Base-by-base conservation (phyloP, 2,329 filamentous ascomycete species). In the Fusarium anguioides region DNA sequence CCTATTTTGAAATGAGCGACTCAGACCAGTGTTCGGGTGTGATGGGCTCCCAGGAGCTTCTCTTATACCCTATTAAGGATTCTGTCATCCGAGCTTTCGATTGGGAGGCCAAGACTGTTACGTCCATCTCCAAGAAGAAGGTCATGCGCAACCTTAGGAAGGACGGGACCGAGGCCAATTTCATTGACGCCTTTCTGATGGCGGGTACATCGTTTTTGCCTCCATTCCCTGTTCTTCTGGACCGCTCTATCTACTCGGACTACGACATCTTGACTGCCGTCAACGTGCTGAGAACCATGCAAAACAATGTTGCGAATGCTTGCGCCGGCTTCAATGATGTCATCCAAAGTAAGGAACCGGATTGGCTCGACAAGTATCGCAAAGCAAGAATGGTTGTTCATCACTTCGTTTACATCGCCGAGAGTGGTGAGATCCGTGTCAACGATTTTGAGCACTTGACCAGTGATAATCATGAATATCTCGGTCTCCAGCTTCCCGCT, bases 401-500 rank as follows among this genome's bases (percentile, higher is more conserved):
- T 73, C 95, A 98, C 77, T 94, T 95, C 77, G 90, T 96, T 37
- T 89, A 94, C 73, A 89, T 97, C 68, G 87, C 89, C 31, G 85
- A 88, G 53, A 87, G 87, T n/a, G 96, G 96, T 37, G 89, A 91
- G 72, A 86, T 97, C 47, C 86, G 87, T 60, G 91, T 94, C 17
- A 84, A 93, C 72, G 89, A 94, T 71, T 86, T 84, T 53, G 90
- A 92, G 9, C 84, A 88, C 53, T 86, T 94, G 20, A 94, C 96
- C 4, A 86, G 86, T 42, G 94, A 98, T 75, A 90, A 96, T 68
- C 92, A 96, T 75, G 90, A 95, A 74, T 94, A 97, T 75, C 87
- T 97, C 64, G 94, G 94, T n/a, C 87, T 96, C 60, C 91, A 94
- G 60, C 83, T 99, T 7, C 94, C 96, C 1, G 89, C 94, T 37